A percentile compares a stretch with the other conserved stretches of the same genome.
These are phyloP conservation scores for Xylariaceae sp. DNA, from an alignment of 2,329 filamentous ascomycete species.

Conservation along the genomic window DNA sequence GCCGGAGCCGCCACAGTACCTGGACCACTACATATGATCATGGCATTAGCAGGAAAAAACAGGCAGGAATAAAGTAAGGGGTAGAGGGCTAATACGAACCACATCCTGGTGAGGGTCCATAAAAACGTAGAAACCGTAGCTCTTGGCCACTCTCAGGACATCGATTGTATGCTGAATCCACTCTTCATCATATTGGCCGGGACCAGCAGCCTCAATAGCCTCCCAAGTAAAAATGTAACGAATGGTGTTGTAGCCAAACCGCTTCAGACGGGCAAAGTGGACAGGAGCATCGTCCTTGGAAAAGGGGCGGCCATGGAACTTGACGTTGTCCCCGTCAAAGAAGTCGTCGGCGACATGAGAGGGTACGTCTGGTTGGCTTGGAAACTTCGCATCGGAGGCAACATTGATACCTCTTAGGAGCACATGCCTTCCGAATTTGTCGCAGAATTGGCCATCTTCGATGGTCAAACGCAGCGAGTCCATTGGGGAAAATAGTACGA, in stretches of 20 bases:
- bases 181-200: slow-evolving; percentile 86
- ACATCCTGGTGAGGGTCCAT: slow-evolving; percentile 99
- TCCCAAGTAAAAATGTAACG: slow-evolving; percentile 98
- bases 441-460: slow-evolving; percentile 79
- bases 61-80: background rate
- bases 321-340: slow-evolving; percentile 88
- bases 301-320: slow-evolving; percentile 84
- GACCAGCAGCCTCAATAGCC: slow-evolving; percentile 89
- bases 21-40: slow-evolving; percentile 64
- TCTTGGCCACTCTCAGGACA: slow-evolving; percentile 74
- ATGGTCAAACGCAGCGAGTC: slow-evolving; percentile 71
- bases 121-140: slow-evolving; percentile 92
- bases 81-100: slow-evolving; percentile 45
- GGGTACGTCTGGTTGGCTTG: slow-evolving; percentile 71
- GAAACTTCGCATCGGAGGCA: slow-evolving; percentile 84
- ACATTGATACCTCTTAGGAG: slow-evolving; percentile 91
- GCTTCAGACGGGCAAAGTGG: slow-evolving; percentile 80
- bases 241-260: slow-evolving; percentile 93
- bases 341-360: slow-evolving; percentile 75
- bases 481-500: slow-evolving; percentile 46
- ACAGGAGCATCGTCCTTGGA: slow-evolving; percentile 72
- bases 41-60: slow-evolving; percentile 25
- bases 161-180: slow-evolving; percentile 90
- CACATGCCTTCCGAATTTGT: slow-evolving; percentile 75
- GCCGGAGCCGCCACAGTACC: slow-evolving; percentile 88